Conservation (phyloP, 2,329 filamentous ascomycete species). For the Hypoxylon sp. region DNA sequence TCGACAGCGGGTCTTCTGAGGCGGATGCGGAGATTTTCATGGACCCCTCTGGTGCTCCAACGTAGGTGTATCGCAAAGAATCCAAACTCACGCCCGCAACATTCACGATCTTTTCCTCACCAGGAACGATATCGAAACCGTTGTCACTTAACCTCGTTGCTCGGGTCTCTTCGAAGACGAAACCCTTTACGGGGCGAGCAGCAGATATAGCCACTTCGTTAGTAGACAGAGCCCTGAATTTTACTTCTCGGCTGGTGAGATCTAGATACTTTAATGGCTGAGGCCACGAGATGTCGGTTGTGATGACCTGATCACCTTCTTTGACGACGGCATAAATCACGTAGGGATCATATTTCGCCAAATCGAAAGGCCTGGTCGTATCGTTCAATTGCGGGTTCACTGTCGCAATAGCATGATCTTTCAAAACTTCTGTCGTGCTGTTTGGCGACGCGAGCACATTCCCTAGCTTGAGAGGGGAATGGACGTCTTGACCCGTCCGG, state of each 20-base stretch:
- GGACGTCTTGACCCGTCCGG: conserved; percentile 57
- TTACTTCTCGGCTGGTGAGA: conserved; percentile 62
- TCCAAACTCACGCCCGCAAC: conserved; percentile 44
- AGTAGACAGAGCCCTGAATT: conserved; percentile 50
- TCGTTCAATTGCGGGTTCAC: conserved; percentile 38
- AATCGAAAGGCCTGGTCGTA: conserved; percentile 51
- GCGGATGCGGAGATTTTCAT: conserved; percentile 27
- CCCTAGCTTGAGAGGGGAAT: conserved; percentile 44
- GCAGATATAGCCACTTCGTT: conserved; percentile 54
- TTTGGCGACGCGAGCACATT: conserved; percentile 55
- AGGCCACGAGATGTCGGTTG: conserved; percentile 71
- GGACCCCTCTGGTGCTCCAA: conserved; percentile 48
- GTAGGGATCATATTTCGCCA: conserved; percentile 60
- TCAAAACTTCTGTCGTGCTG: conserved; percentile 58
- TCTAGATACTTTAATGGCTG: conserved; percentile 74
- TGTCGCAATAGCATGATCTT: conserved; percentile 53
- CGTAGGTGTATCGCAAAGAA: conserved; percentile 49
- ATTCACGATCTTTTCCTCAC: conserved; percentile 53
- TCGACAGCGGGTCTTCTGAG: conserved; percentile 4
- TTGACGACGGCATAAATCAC: conserved; percentile 64
- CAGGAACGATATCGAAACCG: conserved; percentile 71
- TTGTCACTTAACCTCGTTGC: conserved; percentile 68
- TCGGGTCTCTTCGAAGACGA: conserved; percentile 67
- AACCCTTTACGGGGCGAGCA: conserved; percentile 68
- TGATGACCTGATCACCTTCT: conserved; percentile 58